Conservation (phyloP, 2,329 filamentous ascomycete species). For the Microsporum ferrugineum region DNA sequence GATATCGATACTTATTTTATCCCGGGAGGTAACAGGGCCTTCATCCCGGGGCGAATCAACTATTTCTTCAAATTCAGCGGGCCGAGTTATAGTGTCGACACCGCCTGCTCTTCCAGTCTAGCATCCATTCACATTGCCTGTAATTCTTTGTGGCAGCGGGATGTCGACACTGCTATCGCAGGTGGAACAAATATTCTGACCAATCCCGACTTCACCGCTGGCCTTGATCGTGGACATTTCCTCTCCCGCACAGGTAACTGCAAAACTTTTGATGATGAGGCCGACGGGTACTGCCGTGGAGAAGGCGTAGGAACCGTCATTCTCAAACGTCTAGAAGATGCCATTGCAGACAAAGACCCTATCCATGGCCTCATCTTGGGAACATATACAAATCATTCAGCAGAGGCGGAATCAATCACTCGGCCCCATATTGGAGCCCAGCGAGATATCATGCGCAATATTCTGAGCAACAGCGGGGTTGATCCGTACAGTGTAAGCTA, state of each 20-base stretch:
- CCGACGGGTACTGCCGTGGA: conserved; percentile 52
- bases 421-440: conserved; percentile 71
- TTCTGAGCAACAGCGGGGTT: conserved; percentile 61
- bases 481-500: conserved; percentile 69
- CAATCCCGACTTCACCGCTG: conserved; percentile 8
- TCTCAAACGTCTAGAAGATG: conserved; percentile 64
- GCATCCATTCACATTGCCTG: conserved; percentile 18
- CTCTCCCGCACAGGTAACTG: conserved; percentile 43
- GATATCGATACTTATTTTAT: neutral
- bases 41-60: conserved; percentile 18
- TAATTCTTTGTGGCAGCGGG: conserved; percentile 16
- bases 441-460: conserved; percentile 51
- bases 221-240: conserved; percentile 46
- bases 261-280: conserved; percentile 44
- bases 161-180: conserved; percentile 16
- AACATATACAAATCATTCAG: conserved; percentile 53
- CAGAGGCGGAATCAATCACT: conserved; percentile 78
- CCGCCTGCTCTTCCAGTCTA: conserved; percentile 22
- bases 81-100: conserved; percentile 37
- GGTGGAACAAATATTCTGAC: conserved; percentile 9
- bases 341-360: conserved; percentile 55
- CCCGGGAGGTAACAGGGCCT: conserved; percentile 11
- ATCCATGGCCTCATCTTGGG: conserved; percentile 56
- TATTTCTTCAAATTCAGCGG: conserved; percentile 19
- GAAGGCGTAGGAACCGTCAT: conserved; percentile 54